Base-by-base conservation (phyloP, 306 rosid genomes). In the Prunus mume region DNA sequence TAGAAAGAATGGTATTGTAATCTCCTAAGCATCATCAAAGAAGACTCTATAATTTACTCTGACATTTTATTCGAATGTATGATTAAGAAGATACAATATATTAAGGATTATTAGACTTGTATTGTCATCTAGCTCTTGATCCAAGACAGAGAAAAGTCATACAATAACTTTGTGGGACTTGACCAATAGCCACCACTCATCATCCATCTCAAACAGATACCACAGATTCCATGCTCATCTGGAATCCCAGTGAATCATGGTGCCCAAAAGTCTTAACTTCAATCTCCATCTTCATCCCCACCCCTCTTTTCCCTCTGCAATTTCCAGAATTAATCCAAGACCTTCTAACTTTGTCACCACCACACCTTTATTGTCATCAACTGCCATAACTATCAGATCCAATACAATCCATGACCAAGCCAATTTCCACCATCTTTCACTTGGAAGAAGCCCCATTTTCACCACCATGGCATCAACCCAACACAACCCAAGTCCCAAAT, bases 211-310 rank as follows among this genome's bases (percentile, higher is more conserved):
- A 41, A 61, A 49, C 58, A 76, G 38, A 25, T 6, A 41, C 72
- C 63, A 46, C 5, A 68, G 72, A 67, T 74, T 73, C 76, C 32
- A 30, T 19, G 24, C 55, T 65, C 57, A 57, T 52, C 65, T 25
- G 43, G 76, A 77, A 18, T 3, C 75, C 74, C 58, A 47, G 72
- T 11, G 41, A 27, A 83, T 65, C 75, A 88, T 82, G 91, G 60
- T 76, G 68, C 78, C 85, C 78, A 82, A 74, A 72, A 76, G 52
- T 68, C 69, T 86, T 71, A 51, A 76, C 73, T 73, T 78, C 55
- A 24, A 71, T 80, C 79, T 50, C 83, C 87, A 77, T 87, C 82
- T 28, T 46, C 82, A 52, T 20, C 65, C 69, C 78, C 60, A 72
- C 56, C 41, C 77, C 78, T 62, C 76, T 19, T 60, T 58, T 67